phyloP scores from a whole-genome alignment of 352 stramenopile genomes.

The Blastocystis sp. region DNA sequence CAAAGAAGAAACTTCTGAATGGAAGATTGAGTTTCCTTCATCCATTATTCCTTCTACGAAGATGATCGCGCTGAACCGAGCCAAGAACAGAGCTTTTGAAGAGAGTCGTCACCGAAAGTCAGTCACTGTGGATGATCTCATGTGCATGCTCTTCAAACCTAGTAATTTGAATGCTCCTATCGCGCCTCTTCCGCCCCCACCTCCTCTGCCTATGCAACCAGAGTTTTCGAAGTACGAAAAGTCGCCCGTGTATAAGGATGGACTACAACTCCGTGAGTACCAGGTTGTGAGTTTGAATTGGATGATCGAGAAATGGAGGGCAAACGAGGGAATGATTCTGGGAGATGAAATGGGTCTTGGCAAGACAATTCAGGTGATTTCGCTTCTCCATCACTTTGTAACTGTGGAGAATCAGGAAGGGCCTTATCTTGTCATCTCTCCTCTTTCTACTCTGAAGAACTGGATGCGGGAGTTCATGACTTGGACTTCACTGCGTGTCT shows the following conservation, averaged over 20 bases:
- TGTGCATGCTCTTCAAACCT: slow-evolving; percentile 50
- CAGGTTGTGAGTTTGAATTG: slow-evolving; percentile 96
- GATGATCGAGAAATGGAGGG: slow-evolving; percentile 97
- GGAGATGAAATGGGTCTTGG: slow-evolving; percentile 88
- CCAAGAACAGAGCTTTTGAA: not conserved
- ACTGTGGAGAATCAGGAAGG: slow-evolving; percentile 84
- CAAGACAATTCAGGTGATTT: slow-evolving; percentile 80
- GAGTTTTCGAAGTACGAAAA: slow-evolving; percentile 55
- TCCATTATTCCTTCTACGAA: not conserved
- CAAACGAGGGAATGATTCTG: slow-evolving; percentile 82
- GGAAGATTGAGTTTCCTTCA: not conserved
- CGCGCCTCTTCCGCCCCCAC: slow-evolving; percentile 1
- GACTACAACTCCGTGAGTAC: slow-evolving; percentile 85
- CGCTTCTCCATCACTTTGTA: slow-evolving; percentile 83
- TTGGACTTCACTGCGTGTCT: slow-evolving; percentile 68
- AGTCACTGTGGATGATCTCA: slow-evolving; percentile 37
- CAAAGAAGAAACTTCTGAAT: not conserved
- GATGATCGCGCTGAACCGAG: slow-evolving; percentile 22
- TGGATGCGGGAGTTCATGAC: slow-evolving; percentile 87
- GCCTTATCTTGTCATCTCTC: slow-evolving; percentile 93
- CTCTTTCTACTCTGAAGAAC: slow-evolving; percentile 91
- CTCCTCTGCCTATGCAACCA: not conserved
- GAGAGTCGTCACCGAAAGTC: not conserved
- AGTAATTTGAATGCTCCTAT: slow-evolving; percentile 10
- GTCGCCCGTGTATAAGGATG: slow-evolving; percentile 61